These are phyloP conservation scores for Salix viminalis DNA, from an alignment of 345 rosid genomes.

Conservation along the genomic window DNA sequence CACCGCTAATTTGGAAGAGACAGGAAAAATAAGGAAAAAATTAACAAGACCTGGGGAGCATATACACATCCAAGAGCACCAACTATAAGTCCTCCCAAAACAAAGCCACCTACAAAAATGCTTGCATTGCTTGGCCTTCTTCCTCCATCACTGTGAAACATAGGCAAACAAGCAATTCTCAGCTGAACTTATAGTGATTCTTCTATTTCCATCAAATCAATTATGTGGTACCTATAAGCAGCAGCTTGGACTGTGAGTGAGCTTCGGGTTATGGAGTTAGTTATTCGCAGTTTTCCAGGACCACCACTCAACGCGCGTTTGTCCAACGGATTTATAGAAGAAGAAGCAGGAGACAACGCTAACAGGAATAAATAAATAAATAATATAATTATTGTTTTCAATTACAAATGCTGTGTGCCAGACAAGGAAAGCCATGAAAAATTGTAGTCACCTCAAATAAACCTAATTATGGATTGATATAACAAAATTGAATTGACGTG, in stretches of 20 bases:
- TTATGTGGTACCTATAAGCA: constrained; percentile 46
- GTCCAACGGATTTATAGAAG: constrained; percentile 35
- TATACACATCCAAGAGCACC: constrained; percentile 95
- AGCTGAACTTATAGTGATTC: neutral
- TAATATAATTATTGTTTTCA: neutral
- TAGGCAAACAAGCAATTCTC: neutral
- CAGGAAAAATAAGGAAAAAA: neutral
- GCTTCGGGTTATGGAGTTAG: constrained; percentile 34
- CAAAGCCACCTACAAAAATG: constrained; percentile 83
- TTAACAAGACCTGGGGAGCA: constrained; percentile 74
- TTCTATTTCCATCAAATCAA: neutral
- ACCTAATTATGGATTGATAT: neutral
- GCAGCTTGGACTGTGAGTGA: constrained; percentile 64
- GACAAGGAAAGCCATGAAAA: neutral
- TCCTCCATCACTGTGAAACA: constrained; percentile 47
- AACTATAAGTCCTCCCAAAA: constrained; percentile 78
- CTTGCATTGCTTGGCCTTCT: constrained; percentile 51
- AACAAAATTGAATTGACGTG: neutral
- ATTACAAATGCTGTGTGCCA: neutral
- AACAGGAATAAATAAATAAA: neutral
- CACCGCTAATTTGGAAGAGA: neutral
- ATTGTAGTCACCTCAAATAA: neutral
- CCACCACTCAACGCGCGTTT: constrained; percentile 19
- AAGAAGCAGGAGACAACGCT: constrained; percentile 2
- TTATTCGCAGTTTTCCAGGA: constrained; percentile 33